Conservation (phyloP, 208 protist species). For the Crithidia expoeki region DNA sequence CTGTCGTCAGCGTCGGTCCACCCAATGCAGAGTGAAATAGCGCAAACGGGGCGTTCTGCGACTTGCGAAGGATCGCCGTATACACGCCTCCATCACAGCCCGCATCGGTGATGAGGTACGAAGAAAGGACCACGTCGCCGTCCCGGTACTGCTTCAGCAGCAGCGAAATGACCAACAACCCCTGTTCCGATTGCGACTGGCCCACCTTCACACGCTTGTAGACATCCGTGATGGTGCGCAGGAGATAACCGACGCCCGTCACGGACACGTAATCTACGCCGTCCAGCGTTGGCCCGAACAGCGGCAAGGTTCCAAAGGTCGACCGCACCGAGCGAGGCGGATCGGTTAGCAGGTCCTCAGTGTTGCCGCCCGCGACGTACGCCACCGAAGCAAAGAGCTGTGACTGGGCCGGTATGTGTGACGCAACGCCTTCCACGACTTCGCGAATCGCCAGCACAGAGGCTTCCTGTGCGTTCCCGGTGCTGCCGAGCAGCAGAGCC, state of each 20-base stretch:
- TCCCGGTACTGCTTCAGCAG: constrained; percentile 58
- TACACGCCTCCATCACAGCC: constrained; percentile 34
- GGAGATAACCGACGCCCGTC: constrained; percentile 23
- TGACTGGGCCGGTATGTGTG: constrained; percentile 35
- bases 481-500: constrained; percentile 56
- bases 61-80: constrained; percentile 42
- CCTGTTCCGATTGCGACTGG: constrained; percentile 15
- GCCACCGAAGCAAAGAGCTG: constrained; percentile 54
- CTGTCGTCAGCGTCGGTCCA: constrained; percentile 57
- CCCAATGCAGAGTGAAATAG: constrained; percentile 62
- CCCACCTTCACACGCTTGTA: constrained; percentile 28
- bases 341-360: constrained; percentile 49
- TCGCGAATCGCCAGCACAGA: constrained; percentile 41
- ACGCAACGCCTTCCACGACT: constrained; percentile 44
- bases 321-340: constrained; percentile 24
- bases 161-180: constrained; percentile 57
- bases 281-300: constrained; percentile 51
- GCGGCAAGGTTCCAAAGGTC: constrained; percentile 41
- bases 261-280: constrained; percentile 52
- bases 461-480: constrained; percentile 33
- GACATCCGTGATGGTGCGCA: constrained; percentile 15
- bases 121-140: constrained; percentile 65
- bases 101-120: constrained; percentile 57
- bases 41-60: constrained; percentile 33
- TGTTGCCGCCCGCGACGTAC: constrained; percentile 44